phyloP scores from a whole-genome alignment of 192 early-diverging fungal genomes.

The Umbelopsis vinacea region DNA sequence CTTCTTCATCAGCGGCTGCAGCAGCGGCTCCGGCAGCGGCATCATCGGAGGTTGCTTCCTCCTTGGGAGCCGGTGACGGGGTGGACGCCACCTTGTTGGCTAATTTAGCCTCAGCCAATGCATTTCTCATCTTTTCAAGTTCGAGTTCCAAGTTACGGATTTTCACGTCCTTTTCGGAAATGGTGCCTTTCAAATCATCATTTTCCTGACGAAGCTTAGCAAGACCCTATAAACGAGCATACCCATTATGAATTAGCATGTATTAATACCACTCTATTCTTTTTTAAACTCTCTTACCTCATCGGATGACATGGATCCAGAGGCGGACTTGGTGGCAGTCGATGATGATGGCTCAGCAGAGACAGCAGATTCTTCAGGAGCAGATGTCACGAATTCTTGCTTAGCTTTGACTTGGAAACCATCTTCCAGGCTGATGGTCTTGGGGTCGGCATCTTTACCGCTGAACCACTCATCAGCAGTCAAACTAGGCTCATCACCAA shows the following conservation, averaged over 20 bases:
- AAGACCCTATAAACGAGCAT: background rate
- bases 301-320: background rate
- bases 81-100: slow-evolving; percentile 21
- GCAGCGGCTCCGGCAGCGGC: background rate
- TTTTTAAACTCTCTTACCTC: slow-evolving; percentile 1
- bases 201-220: slow-evolving; percentile 73
- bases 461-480: slow-evolving; percentile 92
- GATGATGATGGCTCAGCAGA: background rate
- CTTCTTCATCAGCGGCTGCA: slow-evolving; percentile 6
- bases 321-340: background rate
- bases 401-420: slow-evolving; percentile 68
- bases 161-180: slow-evolving; percentile 72
- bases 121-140: slow-evolving; percentile 56
- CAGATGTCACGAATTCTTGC: slow-evolving; percentile 82
- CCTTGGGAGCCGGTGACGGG: background rate
- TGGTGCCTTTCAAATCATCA: slow-evolving; percentile 77
- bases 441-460: slow-evolving; percentile 84
- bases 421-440: slow-evolving; percentile 71
- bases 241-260: no score
- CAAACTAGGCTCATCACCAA: slow-evolving; percentile 80
- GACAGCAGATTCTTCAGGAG: slow-evolving; percentile 48
- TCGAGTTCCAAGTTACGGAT: slow-evolving; percentile 84
- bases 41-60: background rate
- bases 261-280: no score
- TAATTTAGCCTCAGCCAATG: slow-evolving; percentile 34